Evolutionary conservation across 139 green algal genomes (phyloP).

Genomic region (Haematococcus sp.): DNA sequence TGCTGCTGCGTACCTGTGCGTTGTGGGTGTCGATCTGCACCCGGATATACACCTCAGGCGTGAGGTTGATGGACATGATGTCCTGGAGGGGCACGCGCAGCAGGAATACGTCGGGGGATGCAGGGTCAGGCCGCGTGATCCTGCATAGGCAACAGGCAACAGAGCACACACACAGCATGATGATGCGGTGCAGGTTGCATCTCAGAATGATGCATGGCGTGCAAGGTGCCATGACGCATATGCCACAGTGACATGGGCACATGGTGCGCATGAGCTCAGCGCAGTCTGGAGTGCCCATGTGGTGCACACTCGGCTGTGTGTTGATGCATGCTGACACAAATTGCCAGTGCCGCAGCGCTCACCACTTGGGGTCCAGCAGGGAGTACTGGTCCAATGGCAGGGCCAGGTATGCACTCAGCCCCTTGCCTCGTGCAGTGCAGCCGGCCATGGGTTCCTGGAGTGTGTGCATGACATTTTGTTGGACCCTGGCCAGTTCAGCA

Average conservation of each 20-base stretch:
- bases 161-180: no score
- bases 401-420: constrained; percentile 35
- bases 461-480: no score
- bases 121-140: constrained; percentile 17
- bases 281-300: no score
- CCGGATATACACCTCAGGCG: constrained; percentile 36
- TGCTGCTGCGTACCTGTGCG: constrained; percentile 25
- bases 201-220: no score
- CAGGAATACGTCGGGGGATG: constrained; percentile 30
- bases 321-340: no score
- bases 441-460: constrained; percentile 6
- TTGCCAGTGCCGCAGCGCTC: no score
- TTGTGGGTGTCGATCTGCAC: constrained; percentile 33
- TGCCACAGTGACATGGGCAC: no score
- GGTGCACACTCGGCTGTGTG: no score
- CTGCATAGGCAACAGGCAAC: no score
- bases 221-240: no score
- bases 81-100: constrained; percentile 44
- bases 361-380: constrained; percentile 40
- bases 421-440: neutral
- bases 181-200: no score
- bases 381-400: constrained; percentile 52
- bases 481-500: neutral
- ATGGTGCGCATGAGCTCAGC: no score
- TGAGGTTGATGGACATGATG: constrained; percentile 36